These are phyloP conservation scores for Yamadazyma takamatsuzukensis DNA, from an alignment of 805 yeast species.

Conservation along the genomic window DNA sequence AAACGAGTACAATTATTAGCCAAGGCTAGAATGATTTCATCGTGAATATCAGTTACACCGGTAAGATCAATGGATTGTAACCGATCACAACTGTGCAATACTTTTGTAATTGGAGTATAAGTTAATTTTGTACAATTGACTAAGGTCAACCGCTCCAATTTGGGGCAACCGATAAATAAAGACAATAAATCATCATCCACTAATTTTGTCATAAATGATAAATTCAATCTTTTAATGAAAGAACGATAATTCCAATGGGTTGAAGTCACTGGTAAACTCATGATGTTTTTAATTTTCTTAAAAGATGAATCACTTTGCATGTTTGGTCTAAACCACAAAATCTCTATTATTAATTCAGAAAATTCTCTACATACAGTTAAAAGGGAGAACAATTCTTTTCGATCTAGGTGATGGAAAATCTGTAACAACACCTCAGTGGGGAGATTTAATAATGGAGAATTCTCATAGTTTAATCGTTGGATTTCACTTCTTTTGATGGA, in stretches of 20 bases:
- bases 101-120: constrained; percentile 55
- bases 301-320: constrained; percentile 51
- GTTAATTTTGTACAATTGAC: constrained; percentile 72
- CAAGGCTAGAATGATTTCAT: constrained; percentile 63
- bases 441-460: constrained; percentile 42
- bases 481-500: constrained; percentile 17
- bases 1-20: constrained; percentile 70
- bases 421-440: constrained; percentile 63
- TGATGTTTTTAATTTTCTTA: constrained; percentile 51
- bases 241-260: constrained; percentile 66
- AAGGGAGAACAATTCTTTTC: constrained; percentile 58
- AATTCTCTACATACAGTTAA: constrained; percentile 77
- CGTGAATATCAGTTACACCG: constrained; percentile 62
- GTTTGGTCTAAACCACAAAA: constrained; percentile 85
- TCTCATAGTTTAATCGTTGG: constrained; percentile 19
- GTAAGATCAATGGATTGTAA: constrained; percentile 86
- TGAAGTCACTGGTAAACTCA: constrained; percentile 42
- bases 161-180: constrained; percentile 63
- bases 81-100: constrained; percentile 61
- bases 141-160: constrained; percentile 80
- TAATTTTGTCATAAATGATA: constrained; percentile 66
- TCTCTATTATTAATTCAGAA: constrained; percentile 73
- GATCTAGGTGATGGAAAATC: constrained; percentile 60
- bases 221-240: constrained; percentile 74
- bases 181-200: constrained; percentile 63